These are phyloP conservation scores for Entelexis sorbosivorans DNA, from an alignment of 1,139 yeast species.

Conservation along the genomic window DNA sequence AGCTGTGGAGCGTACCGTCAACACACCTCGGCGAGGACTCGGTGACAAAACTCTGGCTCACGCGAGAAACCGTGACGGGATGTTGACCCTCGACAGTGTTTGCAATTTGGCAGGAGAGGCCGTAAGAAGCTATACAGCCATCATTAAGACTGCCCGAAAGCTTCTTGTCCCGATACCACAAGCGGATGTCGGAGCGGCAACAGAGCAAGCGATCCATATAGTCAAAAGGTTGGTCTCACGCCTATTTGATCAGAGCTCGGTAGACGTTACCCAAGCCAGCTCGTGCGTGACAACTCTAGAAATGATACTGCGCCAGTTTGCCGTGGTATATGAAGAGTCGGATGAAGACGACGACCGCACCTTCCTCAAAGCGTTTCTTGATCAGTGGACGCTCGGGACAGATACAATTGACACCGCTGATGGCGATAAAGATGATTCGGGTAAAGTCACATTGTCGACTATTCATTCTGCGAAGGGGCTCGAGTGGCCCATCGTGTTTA, in stretches of 20 bases:
- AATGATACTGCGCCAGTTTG: not conserved
- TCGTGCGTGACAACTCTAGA: no score
- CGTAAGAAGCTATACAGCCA: not conserved
- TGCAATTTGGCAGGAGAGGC: not conserved
- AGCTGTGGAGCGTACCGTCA: conserved; percentile 49
- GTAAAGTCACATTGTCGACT: conserved; percentile 46
- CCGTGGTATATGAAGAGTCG: conserved; percentile 27
- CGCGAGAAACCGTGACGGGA: not conserved
- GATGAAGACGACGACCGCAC: conserved; percentile 35
- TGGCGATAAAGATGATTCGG: conserved; percentile 19
- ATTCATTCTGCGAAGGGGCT: conserved; percentile 88
- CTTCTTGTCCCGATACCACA: not conserved
- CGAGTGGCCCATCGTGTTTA: conserved; percentile 88
- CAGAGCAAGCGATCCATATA: not conserved
- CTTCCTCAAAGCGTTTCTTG: conserved; percentile 23
- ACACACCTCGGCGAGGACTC: conserved; percentile 57
- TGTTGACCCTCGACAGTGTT: not conserved
- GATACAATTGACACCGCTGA: conserved; percentile 16
- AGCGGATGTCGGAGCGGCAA: not conserved
- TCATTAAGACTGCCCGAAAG: not conserved
- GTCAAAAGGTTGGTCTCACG: not conserved
- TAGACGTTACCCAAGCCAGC: no score
- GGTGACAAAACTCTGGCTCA: conserved; percentile 46
- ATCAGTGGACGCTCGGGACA: not conserved
- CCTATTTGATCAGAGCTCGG: not conserved